These are phyloP conservation scores for Durusdinium trenchii DNA, from an alignment of 73 alveolate genomes.

Conservation along the genomic window DNA sequence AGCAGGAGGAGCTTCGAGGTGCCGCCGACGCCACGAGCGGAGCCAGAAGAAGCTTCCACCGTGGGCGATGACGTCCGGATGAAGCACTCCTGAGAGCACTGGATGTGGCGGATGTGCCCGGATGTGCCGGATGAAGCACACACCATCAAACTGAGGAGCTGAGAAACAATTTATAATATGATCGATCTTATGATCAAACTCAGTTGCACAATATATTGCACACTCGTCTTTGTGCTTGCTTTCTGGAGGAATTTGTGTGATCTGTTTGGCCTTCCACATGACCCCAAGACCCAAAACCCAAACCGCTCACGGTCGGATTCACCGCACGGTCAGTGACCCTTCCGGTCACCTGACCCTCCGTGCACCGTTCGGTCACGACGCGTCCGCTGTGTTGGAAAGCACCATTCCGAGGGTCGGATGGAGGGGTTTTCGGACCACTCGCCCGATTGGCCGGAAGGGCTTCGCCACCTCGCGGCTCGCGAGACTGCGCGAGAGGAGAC, in stretches of 20 bases:
- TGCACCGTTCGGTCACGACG: too few relatives aligned
- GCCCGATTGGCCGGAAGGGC: too few relatives aligned
- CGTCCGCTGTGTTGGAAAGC: neutral
- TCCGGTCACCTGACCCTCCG: too few relatives aligned
- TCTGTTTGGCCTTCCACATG: neutral
- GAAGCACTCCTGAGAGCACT: conserved; percentile 23
- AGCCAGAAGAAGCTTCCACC: conserved; percentile 80
- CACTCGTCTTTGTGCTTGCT: too few relatives aligned
- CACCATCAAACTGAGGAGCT: neutral
- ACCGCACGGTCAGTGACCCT: too few relatives aligned
- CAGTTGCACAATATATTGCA: too few relatives aligned
- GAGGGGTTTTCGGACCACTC: neutral
- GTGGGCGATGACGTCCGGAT: conserved; percentile 68
- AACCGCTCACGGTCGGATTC: too few relatives aligned
- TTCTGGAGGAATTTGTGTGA: neutral
- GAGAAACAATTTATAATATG: too few relatives aligned
- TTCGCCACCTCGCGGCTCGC: too few relatives aligned
- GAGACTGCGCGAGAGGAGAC: too few relatives aligned
- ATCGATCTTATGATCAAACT: neutral
- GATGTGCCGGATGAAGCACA: neutral
- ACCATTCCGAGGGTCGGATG: conserved; percentile 17
- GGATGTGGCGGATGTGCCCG: too few relatives aligned
- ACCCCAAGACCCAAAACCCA: neutral
- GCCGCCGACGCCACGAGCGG: conserved; percentile 26
- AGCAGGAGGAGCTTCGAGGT: conserved; percentile 26